Percentiles rank a stretch among this genome's conserved stretches.
These are phyloP conservation scores for Solanum okadae DNA, from an alignment of 257 asterid genomes.

Conservation along the genomic window DNA sequence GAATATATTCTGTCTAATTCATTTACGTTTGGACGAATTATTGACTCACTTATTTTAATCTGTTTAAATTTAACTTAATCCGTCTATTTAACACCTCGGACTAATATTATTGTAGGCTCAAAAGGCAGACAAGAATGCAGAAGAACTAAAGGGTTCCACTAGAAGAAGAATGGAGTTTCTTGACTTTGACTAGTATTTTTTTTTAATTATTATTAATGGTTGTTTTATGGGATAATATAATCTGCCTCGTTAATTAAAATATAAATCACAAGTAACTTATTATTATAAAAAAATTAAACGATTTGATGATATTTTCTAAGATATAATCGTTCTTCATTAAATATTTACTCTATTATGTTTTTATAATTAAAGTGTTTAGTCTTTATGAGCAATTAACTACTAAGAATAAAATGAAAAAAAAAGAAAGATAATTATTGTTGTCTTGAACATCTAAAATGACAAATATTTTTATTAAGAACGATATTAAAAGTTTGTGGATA, in stretches of 20 bases:
- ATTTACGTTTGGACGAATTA: neutral
- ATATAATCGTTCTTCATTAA: too few species aligned
- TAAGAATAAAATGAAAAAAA: neutral
- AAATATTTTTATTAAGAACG: neutral
- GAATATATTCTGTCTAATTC: neutral
- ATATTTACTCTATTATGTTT: neutral
- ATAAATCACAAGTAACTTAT: neutral
- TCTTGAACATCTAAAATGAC: neutral
- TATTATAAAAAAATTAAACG: neutral
- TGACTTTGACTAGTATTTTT: constrained; percentile 8
- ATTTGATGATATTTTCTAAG: neutral
- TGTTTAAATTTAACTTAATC: neutral
- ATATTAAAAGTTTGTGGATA: neutral
- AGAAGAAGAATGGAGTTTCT: constrained; percentile 13
- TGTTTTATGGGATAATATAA: neutral
- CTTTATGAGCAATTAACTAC: neutral
- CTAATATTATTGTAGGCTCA: neutral
- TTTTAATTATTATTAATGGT: neutral
- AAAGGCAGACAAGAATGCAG: constrained; percentile 8
- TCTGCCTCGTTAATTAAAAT: neutral
- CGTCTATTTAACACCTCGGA: too few species aligned
- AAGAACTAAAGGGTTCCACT: neutral
- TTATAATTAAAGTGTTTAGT: neutral
- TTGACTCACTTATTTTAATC: rapidly evolving
- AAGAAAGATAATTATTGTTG: neutral